These are phyloP conservation scores for Podila horticola DNA, from an alignment of 192 early-diverging fungal genomes.

Conservation along the genomic window DNA sequence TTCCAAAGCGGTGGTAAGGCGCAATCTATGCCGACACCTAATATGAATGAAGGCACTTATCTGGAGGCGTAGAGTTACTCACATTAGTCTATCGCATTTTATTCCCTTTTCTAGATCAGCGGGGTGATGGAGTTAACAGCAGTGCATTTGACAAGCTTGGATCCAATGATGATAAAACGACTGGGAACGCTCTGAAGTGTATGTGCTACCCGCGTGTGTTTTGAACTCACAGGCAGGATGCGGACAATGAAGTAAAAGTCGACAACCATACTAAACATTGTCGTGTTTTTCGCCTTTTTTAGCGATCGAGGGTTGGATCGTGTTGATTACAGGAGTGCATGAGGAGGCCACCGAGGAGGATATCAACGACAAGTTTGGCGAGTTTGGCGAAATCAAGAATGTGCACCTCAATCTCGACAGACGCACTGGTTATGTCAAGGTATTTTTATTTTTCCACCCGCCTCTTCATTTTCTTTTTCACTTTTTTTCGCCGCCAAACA, in stretches of 20 bases:
- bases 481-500: background rate
- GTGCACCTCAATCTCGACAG: conserved; percentile 94
- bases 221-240: background rate
- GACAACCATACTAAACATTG: background rate
- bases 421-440: conserved; percentile 96
- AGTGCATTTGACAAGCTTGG: conserved; percentile 34
- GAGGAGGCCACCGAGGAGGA: conserved; percentile 96
- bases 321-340: conserved; percentile 92
- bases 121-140: conserved; percentile 27
- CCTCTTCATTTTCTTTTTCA: background rate
- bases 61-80: background rate
- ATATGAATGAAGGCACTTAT: background rate
- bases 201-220: background rate
- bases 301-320: conserved; percentile 95
- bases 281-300: conserved; percentile 7
- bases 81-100: background rate
- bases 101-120: conserved; percentile 14
- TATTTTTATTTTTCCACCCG: conserved; percentile 20
- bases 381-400: conserved; percentile 92
- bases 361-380: conserved; percentile 85
- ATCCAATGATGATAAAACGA: conserved; percentile 34
- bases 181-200: conserved; percentile 44
- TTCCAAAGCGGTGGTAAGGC: conserved; percentile 50
- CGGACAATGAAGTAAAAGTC: no score
- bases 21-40: background rate